Evolutionary conservation across 2,329 filamentous ascomycete genomes (phyloP).

Genomic region (Fusarium nematophilum): DNA sequence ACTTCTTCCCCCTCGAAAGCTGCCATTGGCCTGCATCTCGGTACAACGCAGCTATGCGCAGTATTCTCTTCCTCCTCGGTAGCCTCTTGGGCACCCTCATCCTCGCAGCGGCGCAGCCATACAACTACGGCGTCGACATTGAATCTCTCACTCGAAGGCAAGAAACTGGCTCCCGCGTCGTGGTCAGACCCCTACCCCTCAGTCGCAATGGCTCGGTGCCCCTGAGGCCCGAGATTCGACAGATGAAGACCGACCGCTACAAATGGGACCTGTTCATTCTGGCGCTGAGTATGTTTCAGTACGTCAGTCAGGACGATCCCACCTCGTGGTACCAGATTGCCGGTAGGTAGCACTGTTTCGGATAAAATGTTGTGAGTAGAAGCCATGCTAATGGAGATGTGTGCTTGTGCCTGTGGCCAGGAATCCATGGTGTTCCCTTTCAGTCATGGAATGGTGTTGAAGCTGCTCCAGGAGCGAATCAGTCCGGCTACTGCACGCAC

Average conservation of each 20-base stretch:
- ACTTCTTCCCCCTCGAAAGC: background rate
- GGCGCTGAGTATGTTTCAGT: constrained; percentile 78
- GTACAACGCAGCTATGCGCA: constrained; percentile 24
- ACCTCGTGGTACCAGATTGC: constrained; percentile 84
- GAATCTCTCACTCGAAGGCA: constrained; percentile 55
- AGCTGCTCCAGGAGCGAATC: constrained; percentile 61
- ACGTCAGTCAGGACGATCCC: constrained; percentile 68
- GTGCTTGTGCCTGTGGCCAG: constrained; percentile 53
- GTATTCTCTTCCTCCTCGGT: constrained; percentile 13
- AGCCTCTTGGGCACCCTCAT: constrained; percentile 19
- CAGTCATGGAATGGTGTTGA: constrained; percentile 64
- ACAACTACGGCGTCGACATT: constrained; percentile 64
- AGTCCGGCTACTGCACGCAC: constrained; percentile 81
- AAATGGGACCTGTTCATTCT: constrained; percentile 83
- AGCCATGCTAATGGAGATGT: constrained; percentile 14
- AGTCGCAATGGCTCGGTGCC: constrained; percentile 54
- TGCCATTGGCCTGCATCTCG: background rate
- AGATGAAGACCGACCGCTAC: constrained; percentile 71
- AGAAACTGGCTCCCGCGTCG: constrained; percentile 49
- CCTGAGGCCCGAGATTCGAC: constrained; percentile 73
- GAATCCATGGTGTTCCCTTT: constrained; percentile 83
- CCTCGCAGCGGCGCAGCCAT: constrained; percentile 45
- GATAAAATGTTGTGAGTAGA: background rate
- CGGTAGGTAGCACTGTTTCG: constrained; percentile 60
- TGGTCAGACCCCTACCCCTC: constrained; percentile 57